Conservation (phyloP, 129 eudicot species). For the Chrysanthemum makinoi region DNA sequence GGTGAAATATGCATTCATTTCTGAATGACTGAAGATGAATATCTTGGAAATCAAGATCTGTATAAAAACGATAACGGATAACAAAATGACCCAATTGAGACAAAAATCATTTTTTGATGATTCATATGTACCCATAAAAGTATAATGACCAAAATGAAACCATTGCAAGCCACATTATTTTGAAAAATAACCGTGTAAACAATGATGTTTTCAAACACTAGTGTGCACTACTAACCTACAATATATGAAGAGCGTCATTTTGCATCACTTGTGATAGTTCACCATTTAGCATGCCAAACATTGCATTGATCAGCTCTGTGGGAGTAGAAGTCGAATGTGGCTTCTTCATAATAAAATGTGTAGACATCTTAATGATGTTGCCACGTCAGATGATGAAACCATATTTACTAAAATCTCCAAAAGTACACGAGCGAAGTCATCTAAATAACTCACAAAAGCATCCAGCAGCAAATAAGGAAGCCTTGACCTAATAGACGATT, state of each 20-base stretch:
- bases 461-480: conserved; percentile 82
- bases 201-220: conserved; percentile 11
- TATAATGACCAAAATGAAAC: neutral
- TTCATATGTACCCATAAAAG: too few species aligned
- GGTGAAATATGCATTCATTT: conserved; percentile 48
- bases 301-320: conserved; percentile 29
- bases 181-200: too few species aligned
- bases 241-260: conserved; percentile 47
- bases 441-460: conserved; percentile 75
- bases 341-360: conserved; percentile 45
- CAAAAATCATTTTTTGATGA: neutral
- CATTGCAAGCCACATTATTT: neutral
- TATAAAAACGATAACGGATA: too few species aligned
- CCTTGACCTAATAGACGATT: conserved; percentile 54
- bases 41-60: conserved; percentile 54
- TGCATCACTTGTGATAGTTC: conserved; percentile 47
- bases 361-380: conserved; percentile 66
- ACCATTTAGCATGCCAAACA: conserved; percentile 45
- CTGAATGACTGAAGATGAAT: conserved; percentile 29
- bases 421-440: conserved; percentile 71
- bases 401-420: conserved; percentile 57
- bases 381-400: conserved; percentile 44
- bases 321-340: conserved; percentile 39
- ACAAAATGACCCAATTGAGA: neutral
- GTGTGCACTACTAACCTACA: conserved; percentile 49